phyloP scores from a whole-genome alignment of 768 basidiomycete genomes.

The Leccinum uliginosum region DNA sequence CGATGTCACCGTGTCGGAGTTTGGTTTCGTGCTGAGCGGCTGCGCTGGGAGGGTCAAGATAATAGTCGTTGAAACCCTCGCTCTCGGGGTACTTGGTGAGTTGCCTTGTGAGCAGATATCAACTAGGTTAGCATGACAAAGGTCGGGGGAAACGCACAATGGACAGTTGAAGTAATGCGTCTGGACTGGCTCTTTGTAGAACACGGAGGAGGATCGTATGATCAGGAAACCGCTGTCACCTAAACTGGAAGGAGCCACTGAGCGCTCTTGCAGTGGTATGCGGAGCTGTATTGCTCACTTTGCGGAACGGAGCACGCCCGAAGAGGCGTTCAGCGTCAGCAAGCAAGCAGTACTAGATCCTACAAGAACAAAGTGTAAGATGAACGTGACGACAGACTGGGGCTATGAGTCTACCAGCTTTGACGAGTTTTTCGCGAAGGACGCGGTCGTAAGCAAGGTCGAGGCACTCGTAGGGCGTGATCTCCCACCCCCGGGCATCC shows the following conservation, averaged over 20 bases:
- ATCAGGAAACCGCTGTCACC: constrained; percentile 79
- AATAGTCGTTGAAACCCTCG: constrained; percentile 4
- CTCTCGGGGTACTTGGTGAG: constrained; percentile 33
- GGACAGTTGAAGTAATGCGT: constrained; percentile 35
- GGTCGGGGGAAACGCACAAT: constrained; percentile 18
- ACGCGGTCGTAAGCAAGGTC: constrained; percentile 71
- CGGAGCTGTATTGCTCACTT: constrained; percentile 47
- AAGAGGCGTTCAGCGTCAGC: constrained; percentile 67
- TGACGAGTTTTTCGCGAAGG: constrained; percentile 58
- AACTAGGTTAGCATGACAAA: neutral
- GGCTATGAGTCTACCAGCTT: constrained; percentile 37
- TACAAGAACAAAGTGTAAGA: constrained; percentile 24
- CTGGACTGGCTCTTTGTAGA: constrained; percentile 39
- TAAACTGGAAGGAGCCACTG: constrained; percentile 40
- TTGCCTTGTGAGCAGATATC: constrained; percentile 20
- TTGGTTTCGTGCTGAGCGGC: constrained; percentile 44
- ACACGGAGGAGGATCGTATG: constrained; percentile 61
- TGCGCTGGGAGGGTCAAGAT: constrained; percentile 37
- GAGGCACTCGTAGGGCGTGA: constrained; percentile 67
- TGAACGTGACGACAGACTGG: constrained; percentile 14
- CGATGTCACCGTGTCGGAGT: constrained; percentile 49
- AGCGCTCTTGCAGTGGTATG: constrained; percentile 1
- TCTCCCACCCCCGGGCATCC: constrained; percentile 62
- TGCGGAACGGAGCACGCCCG: constrained; percentile 69
- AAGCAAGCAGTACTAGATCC: constrained; percentile 85